Evolutionary conservation across 2,329 filamentous ascomycete species (phyloP), one percentile per base, ranked within the genome.

Genomic region (Sarocladiaceae sp.): DNA sequence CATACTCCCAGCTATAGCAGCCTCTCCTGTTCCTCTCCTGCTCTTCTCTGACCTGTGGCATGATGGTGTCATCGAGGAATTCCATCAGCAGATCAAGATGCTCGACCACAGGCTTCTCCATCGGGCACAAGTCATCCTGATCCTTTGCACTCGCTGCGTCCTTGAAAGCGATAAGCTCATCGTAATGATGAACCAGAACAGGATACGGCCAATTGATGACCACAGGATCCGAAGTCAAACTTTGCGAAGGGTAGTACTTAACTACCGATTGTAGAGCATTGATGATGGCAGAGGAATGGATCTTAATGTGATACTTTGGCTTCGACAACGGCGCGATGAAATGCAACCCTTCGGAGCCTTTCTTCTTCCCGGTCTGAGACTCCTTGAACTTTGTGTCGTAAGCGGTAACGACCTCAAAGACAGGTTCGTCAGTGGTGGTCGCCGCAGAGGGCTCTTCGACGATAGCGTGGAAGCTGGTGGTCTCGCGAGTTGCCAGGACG

Each of bases 121-220:
- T 13, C 15, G n/a, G 40, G n/a, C 40, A 46, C n/a, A 26, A 4
- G 10, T 46, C 25, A 29, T 8, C 40, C 8, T 8, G 11, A 29
- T 18, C 18, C 23, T 46, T 46, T 12, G 5, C 20, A 17, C 17
- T n/a, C 5, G 40, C 25, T 4, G 22, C 40, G 4, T 46, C 25
- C 10, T n/a, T 47, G 20, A 59, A 49, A 28, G 60, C 4, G 2
- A 22, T 3, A 1, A 63, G 53, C 47, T 61, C 61, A 8, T 59
- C 60, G 50, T 60, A 65, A 49, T 65, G 61, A 36, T 65, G 63
- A 3, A 59, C 61, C 2, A 66, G 46, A 1, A 64, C 53, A 0
- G 56, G 17, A 29, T 64, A 64, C 0, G 64, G 63, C 57, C 55
- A 59, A 0, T 49, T 2, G 18, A 65, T 47, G 12, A 61, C 44